Evolutionary conservation across 2,329 filamentous ascomycete species (phyloP), one percentile per base, ranked within the genome.

Genomic region (Trichoderma brevicompactum): DNA sequence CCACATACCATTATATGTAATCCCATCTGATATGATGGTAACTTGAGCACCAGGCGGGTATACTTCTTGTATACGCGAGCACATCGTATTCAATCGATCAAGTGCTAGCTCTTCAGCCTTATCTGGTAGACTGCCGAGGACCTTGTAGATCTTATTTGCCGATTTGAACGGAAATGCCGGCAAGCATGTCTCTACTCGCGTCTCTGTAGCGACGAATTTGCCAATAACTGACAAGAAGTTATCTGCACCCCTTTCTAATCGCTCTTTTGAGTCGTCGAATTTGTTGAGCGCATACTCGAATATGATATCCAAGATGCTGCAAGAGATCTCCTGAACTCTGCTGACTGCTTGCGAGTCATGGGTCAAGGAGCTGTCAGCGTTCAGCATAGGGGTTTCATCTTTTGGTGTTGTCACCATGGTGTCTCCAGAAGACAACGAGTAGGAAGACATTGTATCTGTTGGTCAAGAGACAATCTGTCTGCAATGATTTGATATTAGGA

Each of bases 21-120:
- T 74, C 0, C 83, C 83, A 68, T 85, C 83, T 0, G 83, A 85
- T 9, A 83, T 78, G 43, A 86, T 84, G 17, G 77, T 79, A 2
- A 72, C 65, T 10, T 68, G 48, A 1, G 74, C 74, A 1, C 74
- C 74, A 5, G 74, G 73, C 0, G 48, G 6, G n/a, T 76, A 76
- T 1, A 74, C 43, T 2, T 74, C 63, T 0, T 64, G 32, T n/a
- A 76, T 74, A 4, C 68, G 65, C 2, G 36, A 23, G n/a, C 74
- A 76, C 68, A 76, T 73, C 13, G 60, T 65, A 19, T 76, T 71
- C 2, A 76, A 48, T 0, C 72, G 67, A 1, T 61, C 67, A 0
- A 76, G 68, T 0, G 74, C 71, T 36, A 76, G 54, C 43, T 76
- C 73, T 19, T 76, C 74, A 2, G 73, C 74, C 56, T 75, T 75